Evolutionary conservation across 805 yeast genomes (phyloP), one percentile per base, ranked within the genome.

Genomic region (Ogataea sp.): DNA sequence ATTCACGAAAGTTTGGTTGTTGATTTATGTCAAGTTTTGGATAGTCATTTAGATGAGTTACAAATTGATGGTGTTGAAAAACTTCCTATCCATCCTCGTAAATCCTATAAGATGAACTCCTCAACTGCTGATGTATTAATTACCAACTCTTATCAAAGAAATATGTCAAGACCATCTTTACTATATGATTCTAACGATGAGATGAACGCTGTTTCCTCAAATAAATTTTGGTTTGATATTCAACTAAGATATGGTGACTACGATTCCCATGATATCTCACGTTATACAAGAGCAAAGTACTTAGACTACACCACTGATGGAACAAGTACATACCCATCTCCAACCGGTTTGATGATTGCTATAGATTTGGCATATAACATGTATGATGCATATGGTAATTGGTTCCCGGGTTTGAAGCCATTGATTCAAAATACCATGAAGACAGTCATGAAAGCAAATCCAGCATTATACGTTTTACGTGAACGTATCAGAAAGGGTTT

Each of bases 231-330:
- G 98, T 64, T 93, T 42, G 99, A 93, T 66, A 84, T 93, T 18
- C 99, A 93, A 59, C 65, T 93, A 40, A 68, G 97, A 39, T 93
- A 90, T 55, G 98, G 99, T 49, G 99, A 93, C 58, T 93, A 86
- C 59, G 99, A 93, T 59, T 86, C 97, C 4, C 98, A 93, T 56
- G 97, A 93, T 58, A 88, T 93, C 36, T 83, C 96, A 0, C 76
- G 97, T 47, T 93, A 93, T 56, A 84, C 95, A 1, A 68, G 97
- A 39, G 89, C 97, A 6, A 93, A 93, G 56, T 93, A 80, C 57
- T 64, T 93, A 53, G 98, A 93, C 53, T 93, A 93, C 53, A 90
- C 97, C 2, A 75, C 86, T 1, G 98, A 93, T 57, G 82, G 78
- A 45, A 69, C 83, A 4, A 82, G 90, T 50, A 68, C 80, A 40